Base-by-base conservation (phyloP, 306 rosid species). In the Cucurbita maxima region DNA sequence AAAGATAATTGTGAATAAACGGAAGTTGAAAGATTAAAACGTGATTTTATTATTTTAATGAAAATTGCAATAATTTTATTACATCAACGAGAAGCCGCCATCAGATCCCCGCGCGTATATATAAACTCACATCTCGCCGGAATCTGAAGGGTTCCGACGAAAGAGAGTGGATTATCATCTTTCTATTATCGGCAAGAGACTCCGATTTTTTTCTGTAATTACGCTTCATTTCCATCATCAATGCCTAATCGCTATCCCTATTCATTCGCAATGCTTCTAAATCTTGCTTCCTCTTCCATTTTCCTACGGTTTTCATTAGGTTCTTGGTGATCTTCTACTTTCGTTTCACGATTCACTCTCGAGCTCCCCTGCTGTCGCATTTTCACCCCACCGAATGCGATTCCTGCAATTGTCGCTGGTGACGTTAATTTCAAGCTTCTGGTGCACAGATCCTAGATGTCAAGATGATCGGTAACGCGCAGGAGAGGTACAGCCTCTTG, bases 391-490 rank as follows among this genome's bases (percentile, higher is more conserved):
- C 83, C 95, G 38, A 86, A 91, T 82, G 95, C 97, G 52, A 88
- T 94, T 73, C 43, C 90, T 52, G 76, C 86, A 53, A 85, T 95
- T 30, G 34, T 81, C 18, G 78, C 72, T 52, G 99, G 99, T 66
- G 97, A 91, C 75, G 76, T 85, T 53, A 81, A 95, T 84, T 72
- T 87, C 58, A 95, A 86, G 87, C 99, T 96, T 3, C 78, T 95
- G 57, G 83, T 95, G 30, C 99, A 95, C 99, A 95, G 89, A 85
- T 95, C 61, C 45, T 84, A 40, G 97, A 91, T 34, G 78, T 89
- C 62, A 67, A 84, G 78, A 75, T 81, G 75, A 53, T 89, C 74
- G 78, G 86, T 3, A 78, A 66, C n/a, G 54, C 78, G 68, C 87
- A 87, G 82, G 92, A 91, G 82, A 77, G 96, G 74, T 91, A 87